phyloP scores from a whole-genome alignment of 2,329 filamentous ascomycete species.

The Anisogramma anomala region DNA sequence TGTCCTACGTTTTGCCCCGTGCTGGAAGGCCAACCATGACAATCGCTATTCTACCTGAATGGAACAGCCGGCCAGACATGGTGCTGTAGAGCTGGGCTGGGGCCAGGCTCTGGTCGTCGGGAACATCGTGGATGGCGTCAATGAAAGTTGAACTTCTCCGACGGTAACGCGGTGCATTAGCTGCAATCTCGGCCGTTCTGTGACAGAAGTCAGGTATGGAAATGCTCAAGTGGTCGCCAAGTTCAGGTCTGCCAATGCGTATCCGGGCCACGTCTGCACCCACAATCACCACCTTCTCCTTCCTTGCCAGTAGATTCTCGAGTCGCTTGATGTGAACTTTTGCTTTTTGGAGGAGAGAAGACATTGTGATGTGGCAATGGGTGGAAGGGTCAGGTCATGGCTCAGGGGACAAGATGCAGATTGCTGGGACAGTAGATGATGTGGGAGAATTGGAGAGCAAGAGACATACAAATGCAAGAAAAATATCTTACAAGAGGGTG shows the following conservation, averaged over 20 bases:
- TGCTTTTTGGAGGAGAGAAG: background rate
- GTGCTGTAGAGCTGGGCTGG: constrained; percentile 97
- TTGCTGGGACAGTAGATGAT: too few relatives aligned
- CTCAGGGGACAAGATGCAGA: too few relatives aligned
- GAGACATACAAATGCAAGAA: too few relatives aligned
- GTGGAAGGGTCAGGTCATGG: too few relatives aligned
- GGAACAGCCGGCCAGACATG: constrained; percentile 91
- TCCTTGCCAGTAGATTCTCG: background rate
- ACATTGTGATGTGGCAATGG: background rate
- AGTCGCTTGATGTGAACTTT: background rate
- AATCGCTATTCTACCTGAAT: constrained; percentile 93
- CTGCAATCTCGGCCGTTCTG: constrained; percentile 84
- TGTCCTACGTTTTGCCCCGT: constrained; percentile 76
- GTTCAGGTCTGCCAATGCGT: constrained; percentile 6
- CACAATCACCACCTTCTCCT: background rate
- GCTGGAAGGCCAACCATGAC: constrained; percentile 93
- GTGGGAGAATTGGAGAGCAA: too few relatives aligned
- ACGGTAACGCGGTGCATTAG: constrained; percentile 78
- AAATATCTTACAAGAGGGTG: too few relatives aligned
- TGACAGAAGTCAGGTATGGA: constrained; percentile 20
- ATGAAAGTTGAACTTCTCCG: constrained; percentile 93
- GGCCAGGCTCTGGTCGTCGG: constrained; percentile 70
- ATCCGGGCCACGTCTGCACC: background rate
- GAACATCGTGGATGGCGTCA: constrained; percentile 90
- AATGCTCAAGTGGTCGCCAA: constrained; percentile 14